Evolutionary conservation across 2,329 filamentous ascomycete species (phyloP).

Genomic region (Xylogone sp.): DNA sequence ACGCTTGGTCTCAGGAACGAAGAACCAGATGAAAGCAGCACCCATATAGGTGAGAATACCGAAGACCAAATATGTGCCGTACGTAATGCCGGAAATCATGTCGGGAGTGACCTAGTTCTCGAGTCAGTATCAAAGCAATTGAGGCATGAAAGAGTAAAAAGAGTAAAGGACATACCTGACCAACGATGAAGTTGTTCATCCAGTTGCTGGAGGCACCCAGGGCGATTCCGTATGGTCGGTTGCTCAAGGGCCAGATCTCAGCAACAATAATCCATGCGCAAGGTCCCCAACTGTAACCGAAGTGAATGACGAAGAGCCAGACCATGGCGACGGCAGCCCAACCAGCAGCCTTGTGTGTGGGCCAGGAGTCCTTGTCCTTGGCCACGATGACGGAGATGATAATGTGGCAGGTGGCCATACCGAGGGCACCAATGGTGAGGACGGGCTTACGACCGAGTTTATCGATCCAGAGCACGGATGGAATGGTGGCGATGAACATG

Average conservation of each 20-base stretch:
- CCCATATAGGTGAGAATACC: constrained; percentile 61
- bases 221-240: constrained; percentile 66
- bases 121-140: constrained; percentile 1
- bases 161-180: constrained; percentile 48
- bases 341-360: constrained; percentile 53
- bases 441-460: constrained; percentile 60
- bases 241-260: constrained; percentile 70
- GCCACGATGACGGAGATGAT: constrained; percentile 69
- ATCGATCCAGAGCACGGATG: constrained; percentile 63
- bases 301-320: constrained; percentile 72
- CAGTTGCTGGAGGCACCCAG: constrained; percentile 64
- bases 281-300: constrained; percentile 73
- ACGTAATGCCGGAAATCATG: constrained; percentile 60
- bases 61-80: constrained; percentile 71
- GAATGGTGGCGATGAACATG: constrained; percentile 66
- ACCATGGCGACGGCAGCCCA: constrained; percentile 67
- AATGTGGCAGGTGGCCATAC: constrained; percentile 65
- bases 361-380: constrained; percentile 56
- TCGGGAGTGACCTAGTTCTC: constrained; percentile 58
- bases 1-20: constrained; percentile 51
- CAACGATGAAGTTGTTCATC: constrained; percentile 61
- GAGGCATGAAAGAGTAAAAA: no score
- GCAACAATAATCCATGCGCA: constrained; percentile 72
- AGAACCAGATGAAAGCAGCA: constrained; percentile 48
- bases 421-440: constrained; percentile 60